Evolutionary conservation across 768 basidiomycete genomes (phyloP).

Genomic region (Crepidotus variabilis): DNA sequence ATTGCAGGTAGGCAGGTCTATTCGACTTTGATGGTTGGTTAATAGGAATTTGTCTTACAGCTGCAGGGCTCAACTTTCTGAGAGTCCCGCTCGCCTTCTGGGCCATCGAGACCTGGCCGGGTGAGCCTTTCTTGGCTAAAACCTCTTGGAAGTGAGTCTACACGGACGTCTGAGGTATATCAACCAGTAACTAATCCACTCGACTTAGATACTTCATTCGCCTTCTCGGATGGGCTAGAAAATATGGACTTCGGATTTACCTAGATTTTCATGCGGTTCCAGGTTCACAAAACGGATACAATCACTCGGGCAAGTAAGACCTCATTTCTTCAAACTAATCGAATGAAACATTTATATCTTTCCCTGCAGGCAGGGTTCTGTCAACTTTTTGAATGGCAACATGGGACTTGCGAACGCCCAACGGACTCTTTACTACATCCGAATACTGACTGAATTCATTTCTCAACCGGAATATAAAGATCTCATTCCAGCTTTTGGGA

Average conservation of each 20-base stretch:
- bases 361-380: slow-evolving; percentile 30
- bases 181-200: no score
- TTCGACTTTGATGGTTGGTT: background rate
- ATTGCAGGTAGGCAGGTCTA: slow-evolving; percentile 51
- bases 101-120: slow-evolving; percentile 73
- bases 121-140: slow-evolving; percentile 73
- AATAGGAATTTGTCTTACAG: slow-evolving; percentile 10
- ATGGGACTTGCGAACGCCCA: slow-evolving; percentile 90
- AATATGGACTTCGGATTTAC: slow-evolving; percentile 84
- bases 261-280: slow-evolving; percentile 80
- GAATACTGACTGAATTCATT: slow-evolving; percentile 77
- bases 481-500: slow-evolving; percentile 60
- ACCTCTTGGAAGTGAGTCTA: slow-evolving; percentile 67
- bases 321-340: background rate
- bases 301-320: slow-evolving; percentile 51
- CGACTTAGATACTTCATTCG: slow-evolving; percentile 14
- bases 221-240: slow-evolving; percentile 77
- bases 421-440: slow-evolving; percentile 71
- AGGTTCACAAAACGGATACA: slow-evolving; percentile 74
- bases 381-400: slow-evolving; percentile 64
- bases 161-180: background rate
- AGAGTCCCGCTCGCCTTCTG: slow-evolving; percentile 81
- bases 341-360: no score
- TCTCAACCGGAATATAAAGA: slow-evolving; percentile 50
- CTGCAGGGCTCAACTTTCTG: slow-evolving; percentile 82